phyloP scores from a whole-genome alignment of 139 green algal genomes.

The Volvox reticuliferus region DNA sequence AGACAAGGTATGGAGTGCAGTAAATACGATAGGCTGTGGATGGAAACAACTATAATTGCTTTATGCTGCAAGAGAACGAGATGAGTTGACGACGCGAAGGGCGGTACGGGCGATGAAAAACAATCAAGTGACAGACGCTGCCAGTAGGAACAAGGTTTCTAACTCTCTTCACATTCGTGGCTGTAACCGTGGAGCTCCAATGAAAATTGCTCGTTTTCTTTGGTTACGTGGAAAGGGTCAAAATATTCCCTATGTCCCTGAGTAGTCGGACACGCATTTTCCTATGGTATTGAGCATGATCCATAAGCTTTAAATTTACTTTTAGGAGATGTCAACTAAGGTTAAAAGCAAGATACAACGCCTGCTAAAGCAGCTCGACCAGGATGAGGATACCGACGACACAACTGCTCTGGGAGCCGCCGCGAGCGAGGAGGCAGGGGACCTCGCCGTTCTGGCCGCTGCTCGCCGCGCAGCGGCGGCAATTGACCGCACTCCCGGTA shows the following conservation, averaged over 20 bases:
- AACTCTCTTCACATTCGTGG: neutral
- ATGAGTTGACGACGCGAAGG: too few species aligned
- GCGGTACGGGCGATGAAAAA: neutral
- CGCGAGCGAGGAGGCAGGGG: neutral
- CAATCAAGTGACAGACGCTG: conserved; percentile 4
- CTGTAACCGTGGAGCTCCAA: neutral
- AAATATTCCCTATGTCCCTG: neutral
- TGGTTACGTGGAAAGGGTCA: neutral
- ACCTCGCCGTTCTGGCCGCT: neutral
- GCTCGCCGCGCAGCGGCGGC: neutral
- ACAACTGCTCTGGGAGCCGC: neutral
- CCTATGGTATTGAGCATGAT: too few species aligned
- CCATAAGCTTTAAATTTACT: too few species aligned
- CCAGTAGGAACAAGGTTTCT: neutral
- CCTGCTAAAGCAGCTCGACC: conserved; percentile 28
- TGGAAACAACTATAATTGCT: too few species aligned
- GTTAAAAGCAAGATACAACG: conserved; percentile 43
- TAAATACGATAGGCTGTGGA: too few species aligned
- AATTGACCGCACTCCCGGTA: neutral
- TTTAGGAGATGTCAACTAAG: conserved; percentile 3
- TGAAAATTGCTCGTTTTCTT: neutral
- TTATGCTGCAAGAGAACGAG: too few species aligned
- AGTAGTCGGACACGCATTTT: too few species aligned
- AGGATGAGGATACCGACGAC: conserved; percentile 11
- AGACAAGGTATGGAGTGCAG: too few species aligned